A percentile compares a stretch with the other conserved stretches of the same genome.
Evolutionary conservation across 164 flowering plant species (phyloP).

Genomic region (Chimonanthus salicifolius): DNA sequence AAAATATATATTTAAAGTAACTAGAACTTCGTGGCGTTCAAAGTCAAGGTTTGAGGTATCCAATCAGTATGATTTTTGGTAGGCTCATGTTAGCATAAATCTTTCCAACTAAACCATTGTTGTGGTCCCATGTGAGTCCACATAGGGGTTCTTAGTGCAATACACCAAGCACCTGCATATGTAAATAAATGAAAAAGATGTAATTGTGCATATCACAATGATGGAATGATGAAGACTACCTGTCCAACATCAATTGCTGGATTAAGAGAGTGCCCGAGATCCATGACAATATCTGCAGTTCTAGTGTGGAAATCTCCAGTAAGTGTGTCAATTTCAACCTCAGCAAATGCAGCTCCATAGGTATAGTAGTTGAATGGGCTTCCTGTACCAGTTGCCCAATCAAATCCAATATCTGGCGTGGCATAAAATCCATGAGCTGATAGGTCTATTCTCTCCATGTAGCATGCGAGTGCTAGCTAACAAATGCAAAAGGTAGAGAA

Average conservation of each 20-base stretch:
- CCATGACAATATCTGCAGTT: slow-evolving; percentile 61
- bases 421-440: slow-evolving; percentile 94
- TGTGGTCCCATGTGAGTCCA: no score
- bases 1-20: no score
- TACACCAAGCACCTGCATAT: no score
- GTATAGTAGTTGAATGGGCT: slow-evolving; percentile 83
- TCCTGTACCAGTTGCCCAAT: slow-evolving; percentile 82
- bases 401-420: slow-evolving; percentile 84
- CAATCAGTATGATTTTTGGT: no score
- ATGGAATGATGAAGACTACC: slow-evolving; percentile 32
- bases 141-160: no score
- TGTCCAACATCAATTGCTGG: slow-evolving; percentile 99
- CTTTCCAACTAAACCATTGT: no score
- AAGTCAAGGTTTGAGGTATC: no score
- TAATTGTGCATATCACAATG: background rate
- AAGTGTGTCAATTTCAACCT: slow-evolving; percentile 93
- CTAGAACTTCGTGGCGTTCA: no score
- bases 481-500: slow-evolving; percentile 1
- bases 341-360: slow-evolving; percentile 94
- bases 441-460: slow-evolving; percentile 72
- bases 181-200: background rate
- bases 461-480: slow-evolving; percentile 72
- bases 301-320: slow-evolving; percentile 96
- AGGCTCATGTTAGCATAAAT: no score
- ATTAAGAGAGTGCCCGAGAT: slow-evolving; percentile 89